Evolutionary conservation across 352 stramenopile genomes (phyloP), one percentile per base, ranked within the genome.

Genomic region (Phytophthora brassicae): DNA sequence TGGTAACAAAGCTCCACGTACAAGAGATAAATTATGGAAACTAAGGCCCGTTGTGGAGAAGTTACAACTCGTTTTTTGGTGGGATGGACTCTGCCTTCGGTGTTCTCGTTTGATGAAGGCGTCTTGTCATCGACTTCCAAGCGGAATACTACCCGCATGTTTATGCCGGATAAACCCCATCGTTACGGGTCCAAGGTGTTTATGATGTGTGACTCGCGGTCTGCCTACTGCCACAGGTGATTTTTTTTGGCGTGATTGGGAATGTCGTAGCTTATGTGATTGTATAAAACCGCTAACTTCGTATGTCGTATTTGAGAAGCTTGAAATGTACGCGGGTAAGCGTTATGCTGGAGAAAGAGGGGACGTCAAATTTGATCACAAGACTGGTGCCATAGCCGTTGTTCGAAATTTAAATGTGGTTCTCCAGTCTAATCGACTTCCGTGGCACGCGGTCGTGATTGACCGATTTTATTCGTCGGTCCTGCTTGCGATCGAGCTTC

Each of bases 21-120:
- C 7, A 11, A 16, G 44, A 0, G 62, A 74, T 29, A 66, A 68
- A 19, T 2, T 65, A 0, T 74, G 60, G 56, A 74, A 77, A 46
- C 31, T 74, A 14, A 42, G 53, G 0, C 20, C 8, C 0, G 55
- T 71, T 4, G 44, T 65, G 0, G 22, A 63, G 19, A 51, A 22
- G 4, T 12, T 74, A 3, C 24, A 66, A 29, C 6, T 16, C 61
- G 17, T 0, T 71, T 60, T 33, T 20, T 36, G 1, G 9, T 20
- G 0, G 64, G 9, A 4, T 73, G 59, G 55, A 19, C 59, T 0
- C 23, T 64, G 2, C 41, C 55, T 3, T n/a, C 36, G 6, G 19
- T 59, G 1, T 62, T 75, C 9, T 69, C 59, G 0, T 81, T 81
- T 14, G 68, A 75, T 13, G 61, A 75, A 35, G 68, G 56, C 6